Evolutionary conservation across 805 yeast genomes (phyloP), one percentile per base, ranked within the genome.

Genomic region (Kockiozyma suomiensis): DNA sequence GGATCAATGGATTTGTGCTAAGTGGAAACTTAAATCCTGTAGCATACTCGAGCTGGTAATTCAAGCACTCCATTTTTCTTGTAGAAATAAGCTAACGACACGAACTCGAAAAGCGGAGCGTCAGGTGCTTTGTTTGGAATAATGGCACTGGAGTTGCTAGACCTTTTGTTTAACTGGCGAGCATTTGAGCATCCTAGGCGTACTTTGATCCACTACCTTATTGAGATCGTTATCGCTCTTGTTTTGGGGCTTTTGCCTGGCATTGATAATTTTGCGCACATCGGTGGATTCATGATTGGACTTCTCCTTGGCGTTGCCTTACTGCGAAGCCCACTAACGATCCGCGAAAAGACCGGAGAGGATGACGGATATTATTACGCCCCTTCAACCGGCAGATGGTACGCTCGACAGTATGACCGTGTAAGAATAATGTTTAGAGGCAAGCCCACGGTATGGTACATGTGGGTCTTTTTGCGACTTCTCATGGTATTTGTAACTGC

Each of bases 271-370:
- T 87, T 87, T 68, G 79, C 87, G 45, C 91, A 87, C 70, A 81
- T 87, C 66, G 92, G 92, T 10, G 92, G 92, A 4, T 85, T 86
- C 73, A 80, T 84, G 25, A 74, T 83, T 73, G 92, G 92, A 0
- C 40, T 84, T 0, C 69, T 82, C 28, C 65, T 78, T 35, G 82
- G 86, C 0, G 67, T 84, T 0, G 73, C 79, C 0, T 62, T 85
- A 10, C 68, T 87, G 41, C 78, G 82, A 41, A 85, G 84, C 62
- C 92, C 92, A 1, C 74, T 76, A 17, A 59, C 58, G 33, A 50
- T 72, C 26, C 62, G 68, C 1, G 61, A 49, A 66, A 67, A 33
- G 60, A 50, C 60, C 48, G 64, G 60, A 37, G 62, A 35, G 26
- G 62, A 50, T 6, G 68, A 64, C 40, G 42, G 30, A 4, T 46